Base-by-base conservation (phyloP, 371 early-diverging fungal genomes). In the Coemansia sp. region DNA sequence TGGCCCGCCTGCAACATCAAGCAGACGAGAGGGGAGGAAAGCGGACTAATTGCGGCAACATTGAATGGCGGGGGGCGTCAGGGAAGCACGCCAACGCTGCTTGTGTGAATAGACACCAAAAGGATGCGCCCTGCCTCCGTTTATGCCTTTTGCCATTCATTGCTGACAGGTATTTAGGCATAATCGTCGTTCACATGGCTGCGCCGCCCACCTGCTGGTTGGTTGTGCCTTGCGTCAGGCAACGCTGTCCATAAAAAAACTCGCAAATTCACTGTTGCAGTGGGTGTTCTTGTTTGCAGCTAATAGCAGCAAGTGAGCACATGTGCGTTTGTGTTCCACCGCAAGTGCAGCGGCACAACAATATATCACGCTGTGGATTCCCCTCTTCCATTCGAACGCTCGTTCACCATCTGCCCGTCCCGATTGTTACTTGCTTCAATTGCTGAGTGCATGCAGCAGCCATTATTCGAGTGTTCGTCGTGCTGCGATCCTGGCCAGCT, bases 161-260 rank as follows among this genome's bases (percentile, higher is more conserved):
- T 66, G 66, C 66, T 66, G 63, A 66, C 66, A 66, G 35, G 43
- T 55, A 63, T 66, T 66, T 66, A 66, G 66, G 66, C 66, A 66
- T 49, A 63, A 50, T 55, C 48, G n/a, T 35, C 42, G 42, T 20
- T 65, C 66, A 63, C 66, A 49, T 66, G 50, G 26, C 43, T n/a
- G 43, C 43, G 43, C 43, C n/a, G 43, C n/a, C 43, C 43, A 42
- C 26, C 26, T 26, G 26, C 47, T 56, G 43, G 26, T 14, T 55
- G 42, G 5, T 36, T 55, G 56, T 42, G 43, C 43, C n/a, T 42
- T 42, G 43, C 43, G 43, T n/a, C n/a, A 13, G n/a, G 43, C 43
- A 42, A 42, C 43, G n/a, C n/a, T 42, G n/a, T n/a, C 13, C 13
- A 42, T 42, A 42, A n/a, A 42, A 50, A 50, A 42, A 26, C 26